A percentile compares a stretch with the other conserved stretches of the same genome.
phyloP scores from a whole-genome alignment of 768 basidiomycete species.

The Boletus rubroflammeus region DNA sequence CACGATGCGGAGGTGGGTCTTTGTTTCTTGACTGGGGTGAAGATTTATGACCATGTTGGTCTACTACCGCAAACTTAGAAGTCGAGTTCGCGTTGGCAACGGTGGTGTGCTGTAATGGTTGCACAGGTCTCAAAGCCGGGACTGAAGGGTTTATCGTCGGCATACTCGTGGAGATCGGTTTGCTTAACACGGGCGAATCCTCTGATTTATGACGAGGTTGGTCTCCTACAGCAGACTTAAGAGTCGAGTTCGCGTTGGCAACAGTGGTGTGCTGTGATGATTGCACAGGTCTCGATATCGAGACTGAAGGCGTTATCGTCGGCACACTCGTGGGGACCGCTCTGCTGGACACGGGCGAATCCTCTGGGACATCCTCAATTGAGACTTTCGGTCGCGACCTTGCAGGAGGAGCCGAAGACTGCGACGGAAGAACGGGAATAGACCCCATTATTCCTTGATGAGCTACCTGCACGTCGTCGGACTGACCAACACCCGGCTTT shows the following conservation, averaged over 20 bases:
- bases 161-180: conserved; percentile 2
- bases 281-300: conserved; percentile 8
- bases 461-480: conserved; percentile 5
- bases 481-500: not conserved
- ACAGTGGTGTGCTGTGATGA: conserved; percentile 3
- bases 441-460: conserved; percentile 14
- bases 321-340: conserved; percentile 1
- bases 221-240: conserved; percentile 8
- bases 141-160: conserved; percentile 3
- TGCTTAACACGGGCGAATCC: conserved; percentile 7
- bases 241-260: not conserved
- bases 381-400: conserved; percentile 26
- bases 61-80: conserved; percentile 5
- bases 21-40: conserved; percentile 23
- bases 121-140: conserved; percentile 8
- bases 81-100: not conserved
- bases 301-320: conserved; percentile 1
- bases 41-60: conserved; percentile 11
- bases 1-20: conserved; percentile 15
- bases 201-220: conserved; percentile 8
- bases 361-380: conserved; percentile 28
- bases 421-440: conserved; percentile 5
- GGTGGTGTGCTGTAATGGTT: conserved; percentile 3
- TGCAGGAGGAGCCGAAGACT: conserved; percentile 5
- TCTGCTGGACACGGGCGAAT: conserved; percentile 15